Evolutionary conservation across 176 grass and related monocot genomes (phyloP).

Genomic region (Aegilops tauschii): DNA sequence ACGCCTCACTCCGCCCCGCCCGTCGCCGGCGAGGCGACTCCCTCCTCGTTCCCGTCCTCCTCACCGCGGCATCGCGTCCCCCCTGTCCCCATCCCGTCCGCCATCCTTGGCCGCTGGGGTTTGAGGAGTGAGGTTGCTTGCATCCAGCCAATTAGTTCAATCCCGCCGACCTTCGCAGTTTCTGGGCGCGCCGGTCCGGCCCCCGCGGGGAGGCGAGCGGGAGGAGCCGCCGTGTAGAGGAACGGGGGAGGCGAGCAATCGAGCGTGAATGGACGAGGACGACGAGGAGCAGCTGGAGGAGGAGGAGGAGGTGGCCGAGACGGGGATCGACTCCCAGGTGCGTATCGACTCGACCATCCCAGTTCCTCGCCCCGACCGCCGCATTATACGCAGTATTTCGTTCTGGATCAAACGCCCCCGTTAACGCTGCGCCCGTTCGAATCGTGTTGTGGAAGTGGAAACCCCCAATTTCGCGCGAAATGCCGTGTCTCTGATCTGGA

Average conservation of each 20-base stretch:
- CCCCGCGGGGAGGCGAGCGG: neutral
- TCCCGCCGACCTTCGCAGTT: neutral
- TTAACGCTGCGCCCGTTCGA: neutral
- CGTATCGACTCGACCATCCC: neutral
- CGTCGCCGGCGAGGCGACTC: neutral
- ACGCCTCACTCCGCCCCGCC: neutral
- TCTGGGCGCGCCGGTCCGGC: neutral
- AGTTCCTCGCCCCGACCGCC: neutral
- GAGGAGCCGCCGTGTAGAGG: neutral
- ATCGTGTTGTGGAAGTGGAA: constrained; percentile 1
- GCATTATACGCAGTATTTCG: neutral
- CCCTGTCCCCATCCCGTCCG: no score
- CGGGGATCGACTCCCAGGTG: constrained; percentile 63
- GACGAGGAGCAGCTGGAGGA: constrained; percentile 31
- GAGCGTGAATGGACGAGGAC: constrained; percentile 26
- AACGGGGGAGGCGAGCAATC: neutral
- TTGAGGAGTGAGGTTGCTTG: neutral
- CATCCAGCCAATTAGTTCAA: neutral
- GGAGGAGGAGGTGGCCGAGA: constrained; percentile 53
- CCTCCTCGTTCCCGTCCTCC: neutral
- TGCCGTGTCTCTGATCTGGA: neutral
- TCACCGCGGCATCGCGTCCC: neutral
- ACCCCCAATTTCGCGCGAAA: constrained; percentile 6
- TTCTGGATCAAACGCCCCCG: neutral
- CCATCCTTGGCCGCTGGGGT: neutral